phyloP scores from a whole-genome alignment of 2,329 filamentous ascomycete species.

The Neocucurbitaria cava region DNA sequence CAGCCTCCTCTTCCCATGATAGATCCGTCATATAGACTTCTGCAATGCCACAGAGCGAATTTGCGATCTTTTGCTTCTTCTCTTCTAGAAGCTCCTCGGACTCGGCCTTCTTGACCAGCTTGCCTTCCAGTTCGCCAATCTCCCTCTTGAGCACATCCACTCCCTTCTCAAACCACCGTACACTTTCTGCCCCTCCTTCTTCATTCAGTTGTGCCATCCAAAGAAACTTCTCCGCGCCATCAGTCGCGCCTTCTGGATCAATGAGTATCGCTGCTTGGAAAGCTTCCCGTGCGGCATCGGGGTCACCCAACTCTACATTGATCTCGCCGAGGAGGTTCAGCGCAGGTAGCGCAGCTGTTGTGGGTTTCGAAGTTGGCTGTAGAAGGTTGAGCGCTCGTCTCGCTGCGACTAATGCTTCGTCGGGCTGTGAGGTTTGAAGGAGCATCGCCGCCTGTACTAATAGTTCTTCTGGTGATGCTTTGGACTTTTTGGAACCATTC shows the following conservation, averaged over 20 bases:
- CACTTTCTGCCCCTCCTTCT: conserved; percentile 65
- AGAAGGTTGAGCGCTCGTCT: conserved; percentile 61
- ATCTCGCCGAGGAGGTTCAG: conserved; percentile 83
- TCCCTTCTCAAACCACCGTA: conserved; percentile 70
- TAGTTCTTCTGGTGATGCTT: conserved; percentile 61
- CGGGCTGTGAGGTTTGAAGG: conserved; percentile 65
- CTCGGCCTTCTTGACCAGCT: conserved; percentile 46
- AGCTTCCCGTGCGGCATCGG: conserved; percentile 73
- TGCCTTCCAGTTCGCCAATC: conserved; percentile 67
- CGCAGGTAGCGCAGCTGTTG: conserved; percentile 65
- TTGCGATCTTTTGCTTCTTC: conserved; percentile 82
- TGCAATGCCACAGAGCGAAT: conserved; percentile 89
- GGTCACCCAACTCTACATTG: conserved; percentile 80
- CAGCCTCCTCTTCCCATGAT: conserved; percentile 88
- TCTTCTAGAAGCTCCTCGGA: conserved; percentile 60
- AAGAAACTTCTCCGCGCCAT: conserved; percentile 91
- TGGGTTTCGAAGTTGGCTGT: conserved; percentile 47
- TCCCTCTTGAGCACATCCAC: conserved; percentile 74
- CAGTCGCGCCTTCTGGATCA: conserved; percentile 81
- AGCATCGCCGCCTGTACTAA: conserved; percentile 63
- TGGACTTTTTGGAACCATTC: conserved; percentile 54
- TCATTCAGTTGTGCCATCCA: conserved; percentile 90
- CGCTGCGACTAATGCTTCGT: conserved; percentile 63
- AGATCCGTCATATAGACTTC: conserved; percentile 99
- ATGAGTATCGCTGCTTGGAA: conserved; percentile 77